Conservation (phyloP, 768 basidiomycete species). For the Tubosaeta brunneosetosa region DNA sequence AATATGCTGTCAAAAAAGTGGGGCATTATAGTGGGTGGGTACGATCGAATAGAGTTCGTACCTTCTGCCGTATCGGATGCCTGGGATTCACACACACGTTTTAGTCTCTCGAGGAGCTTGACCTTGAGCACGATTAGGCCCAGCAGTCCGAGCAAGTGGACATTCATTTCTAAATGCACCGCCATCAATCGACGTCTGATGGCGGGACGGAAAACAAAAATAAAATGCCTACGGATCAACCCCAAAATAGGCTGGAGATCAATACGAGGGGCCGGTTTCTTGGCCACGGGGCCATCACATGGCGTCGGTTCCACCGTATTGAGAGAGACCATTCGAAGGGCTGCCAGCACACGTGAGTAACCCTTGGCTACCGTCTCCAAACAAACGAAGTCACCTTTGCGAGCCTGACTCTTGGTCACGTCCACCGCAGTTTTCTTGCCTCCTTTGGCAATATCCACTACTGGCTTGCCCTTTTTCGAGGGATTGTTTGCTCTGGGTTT, state of each 20-base stretch:
- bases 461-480: slow-evolving; percentile 38
- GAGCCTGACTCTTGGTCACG: slow-evolving; percentile 44
- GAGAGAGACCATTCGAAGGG: slow-evolving; percentile 15
- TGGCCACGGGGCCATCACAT: background rate
- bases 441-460: background rate
- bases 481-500: slow-evolving; percentile 8
- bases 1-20: slow-evolving; percentile 43
- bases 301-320: slow-evolving; percentile 8
- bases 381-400: slow-evolving; percentile 30
- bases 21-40: background rate
- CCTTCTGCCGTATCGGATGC: slow-evolving; percentile 43
- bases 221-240: slow-evolving; percentile 48
- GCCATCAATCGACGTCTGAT: background rate
- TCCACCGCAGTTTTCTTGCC: slow-evolving; percentile 11
- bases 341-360: background rate
- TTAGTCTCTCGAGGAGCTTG: slow-evolving; percentile 58
- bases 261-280: slow-evolving; percentile 4
- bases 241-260: slow-evolving; percentile 36
- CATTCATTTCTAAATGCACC: slow-evolving; percentile 42
- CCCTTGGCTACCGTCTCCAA: background rate
- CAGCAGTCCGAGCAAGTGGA: slow-evolving; percentile 64
- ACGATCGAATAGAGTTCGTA: slow-evolving; percentile 16
- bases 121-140: slow-evolving; percentile 64
- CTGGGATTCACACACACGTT: slow-evolving; percentile 54
- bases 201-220: background rate